Evolutionary conservation across 192 early-diverging fungal species (phyloP).

Genomic region (Physocladia obscura): DNA sequence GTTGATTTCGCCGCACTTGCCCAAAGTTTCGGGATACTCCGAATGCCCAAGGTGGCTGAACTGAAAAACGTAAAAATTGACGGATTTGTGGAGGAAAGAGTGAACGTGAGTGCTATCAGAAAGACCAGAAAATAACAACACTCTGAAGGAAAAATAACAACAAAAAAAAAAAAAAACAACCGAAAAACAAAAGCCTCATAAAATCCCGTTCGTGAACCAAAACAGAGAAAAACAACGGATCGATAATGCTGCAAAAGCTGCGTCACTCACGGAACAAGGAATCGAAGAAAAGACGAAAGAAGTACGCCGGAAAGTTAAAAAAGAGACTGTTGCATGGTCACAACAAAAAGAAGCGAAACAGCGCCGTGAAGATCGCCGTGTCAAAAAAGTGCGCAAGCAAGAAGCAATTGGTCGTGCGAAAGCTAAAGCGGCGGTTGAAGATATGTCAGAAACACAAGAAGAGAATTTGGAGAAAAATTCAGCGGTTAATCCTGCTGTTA

Average conservation of each 20-base stretch:
- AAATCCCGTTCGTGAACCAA: conserved; percentile 70
- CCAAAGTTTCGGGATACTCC: conserved; percentile 74
- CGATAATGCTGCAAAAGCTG: conserved; percentile 43
- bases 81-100: conserved; percentile 37
- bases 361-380: conserved; percentile 58
- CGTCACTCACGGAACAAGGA: conserved; percentile 38
- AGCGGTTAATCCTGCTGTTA: too few relatives aligned
- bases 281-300: conserved; percentile 21
- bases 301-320: conserved; percentile 40
- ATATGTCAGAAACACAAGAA: too few relatives aligned
- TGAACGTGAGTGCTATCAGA: conserved; percentile 34
- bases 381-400: conserved; percentile 58
- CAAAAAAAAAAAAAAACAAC: not conserved
- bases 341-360: conserved; percentile 68
- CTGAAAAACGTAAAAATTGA: conserved; percentile 47
- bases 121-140: too few relatives aligned
- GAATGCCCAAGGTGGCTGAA: conserved; percentile 94
- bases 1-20: conserved; percentile 78
- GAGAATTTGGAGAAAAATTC: too few relatives aligned
- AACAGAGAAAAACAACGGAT: conserved; percentile 64
- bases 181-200: not conserved
- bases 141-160: not conserved
- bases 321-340: conserved; percentile 64
- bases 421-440: conserved; percentile 23
- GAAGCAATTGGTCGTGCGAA: conserved; percentile 43